Evolutionary conservation across 139 green algal genomes (phyloP).

Genomic region (Micromonas pusilla): DNA sequence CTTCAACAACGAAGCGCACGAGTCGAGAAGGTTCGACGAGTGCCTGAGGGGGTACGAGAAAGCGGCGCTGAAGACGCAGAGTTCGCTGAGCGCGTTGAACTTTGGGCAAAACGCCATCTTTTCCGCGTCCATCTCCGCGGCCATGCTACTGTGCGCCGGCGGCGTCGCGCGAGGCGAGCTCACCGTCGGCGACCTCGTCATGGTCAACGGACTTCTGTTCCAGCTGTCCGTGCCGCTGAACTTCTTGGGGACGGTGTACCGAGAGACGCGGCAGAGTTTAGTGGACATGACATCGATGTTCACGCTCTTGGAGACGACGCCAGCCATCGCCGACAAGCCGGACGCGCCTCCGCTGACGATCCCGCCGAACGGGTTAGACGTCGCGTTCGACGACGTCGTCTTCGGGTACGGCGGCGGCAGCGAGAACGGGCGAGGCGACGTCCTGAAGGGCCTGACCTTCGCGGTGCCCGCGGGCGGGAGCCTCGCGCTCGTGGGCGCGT

Average conservation of each 20-base stretch:
- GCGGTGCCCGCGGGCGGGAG: conserved; percentile 67
- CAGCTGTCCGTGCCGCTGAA: conserved; percentile 96
- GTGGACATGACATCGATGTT: conserved; percentile 97
- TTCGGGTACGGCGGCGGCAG: conserved; percentile 14
- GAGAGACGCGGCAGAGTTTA: conserved; percentile 87
- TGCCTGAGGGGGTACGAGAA: conserved; percentile 63
- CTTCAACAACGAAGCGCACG: conserved; percentile 82
- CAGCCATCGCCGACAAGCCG: conserved; percentile 5
- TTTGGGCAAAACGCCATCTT: conserved; percentile 91
- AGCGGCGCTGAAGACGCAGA: conserved; percentile 68
- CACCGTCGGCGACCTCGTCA: conserved; percentile 67
- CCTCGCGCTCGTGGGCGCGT: conserved; percentile 81
- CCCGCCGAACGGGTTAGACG: conserved; percentile 7
- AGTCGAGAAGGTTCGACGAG: conserved; percentile 72
- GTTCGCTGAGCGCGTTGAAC: conserved; percentile 81
- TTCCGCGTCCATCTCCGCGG: conserved; percentile 51
- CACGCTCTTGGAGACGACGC: conserved; percentile 53
- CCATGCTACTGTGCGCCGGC: conserved; percentile 69
- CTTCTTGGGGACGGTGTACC: conserved; percentile 95
- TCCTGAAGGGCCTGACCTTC: conserved; percentile 53
- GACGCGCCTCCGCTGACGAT: conserved; percentile 9
- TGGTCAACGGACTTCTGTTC: conserved; percentile 90
- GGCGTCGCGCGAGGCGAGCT: conserved; percentile 52
- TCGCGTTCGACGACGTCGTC: neutral
- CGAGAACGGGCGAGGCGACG: neutral